phyloP scores from a whole-genome alignment of 352 stramenopile species.

The Phytopythium ostracodes region DNA sequence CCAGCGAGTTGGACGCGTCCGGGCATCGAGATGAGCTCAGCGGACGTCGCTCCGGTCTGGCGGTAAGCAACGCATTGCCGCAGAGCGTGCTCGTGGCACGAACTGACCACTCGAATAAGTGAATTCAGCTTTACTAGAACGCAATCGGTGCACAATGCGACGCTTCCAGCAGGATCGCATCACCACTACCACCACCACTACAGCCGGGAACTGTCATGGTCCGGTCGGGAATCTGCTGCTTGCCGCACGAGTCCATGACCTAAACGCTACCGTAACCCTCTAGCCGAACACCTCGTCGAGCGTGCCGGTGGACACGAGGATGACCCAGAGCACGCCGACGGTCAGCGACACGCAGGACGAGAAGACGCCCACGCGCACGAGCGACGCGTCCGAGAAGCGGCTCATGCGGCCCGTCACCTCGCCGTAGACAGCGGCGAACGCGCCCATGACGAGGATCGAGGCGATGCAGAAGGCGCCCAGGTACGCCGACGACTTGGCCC shows the following conservation, averaged over 20 bases:
- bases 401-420: constrained; percentile 58
- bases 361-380: constrained; percentile 60
- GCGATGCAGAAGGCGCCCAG: constrained; percentile 81
- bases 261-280: not conserved
- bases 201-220: too few relatives aligned
- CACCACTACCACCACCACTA: too few relatives aligned
- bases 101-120: not conserved
- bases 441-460: constrained; percentile 86
- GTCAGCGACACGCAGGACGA: constrained; percentile 59
- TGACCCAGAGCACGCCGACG: constrained; percentile 69
- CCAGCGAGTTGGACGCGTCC: too few relatives aligned
- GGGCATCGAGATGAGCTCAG: too few relatives aligned
- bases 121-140: not conserved
- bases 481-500: constrained; percentile 68
- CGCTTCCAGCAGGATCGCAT: too few relatives aligned
- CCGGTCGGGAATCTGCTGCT: not conserved
- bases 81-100: too few relatives aligned
- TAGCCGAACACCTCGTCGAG: constrained; percentile 70
- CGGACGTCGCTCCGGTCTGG: too few relatives aligned
- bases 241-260: not conserved
- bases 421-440: constrained; percentile 80
- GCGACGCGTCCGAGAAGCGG: constrained; percentile 48
- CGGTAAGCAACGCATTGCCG: too few relatives aligned
- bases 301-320: constrained; percentile 59
- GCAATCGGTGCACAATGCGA: too few relatives aligned